Base-by-base conservation (phyloP, 2,329 filamentous ascomycete species). In the Fusarium guadeloupense region DNA sequence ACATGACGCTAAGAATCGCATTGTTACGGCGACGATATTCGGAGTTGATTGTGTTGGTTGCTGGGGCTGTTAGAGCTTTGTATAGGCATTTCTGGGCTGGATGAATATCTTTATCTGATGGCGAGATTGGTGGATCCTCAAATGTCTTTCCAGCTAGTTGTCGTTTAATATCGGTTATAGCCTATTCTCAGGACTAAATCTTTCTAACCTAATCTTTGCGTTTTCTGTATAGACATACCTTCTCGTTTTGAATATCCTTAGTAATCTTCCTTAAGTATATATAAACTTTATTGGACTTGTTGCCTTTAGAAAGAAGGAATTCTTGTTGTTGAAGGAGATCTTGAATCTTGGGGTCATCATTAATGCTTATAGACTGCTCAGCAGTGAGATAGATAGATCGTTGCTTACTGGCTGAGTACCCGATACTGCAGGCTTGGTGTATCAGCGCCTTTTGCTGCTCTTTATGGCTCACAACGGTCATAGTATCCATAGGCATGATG, bases 81-180 rank as follows among this genome's bases (percentile, higher is more conserved):
- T 35, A 16, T 20, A 56, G 37, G 30, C 35, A 21, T 39, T 28
- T 46, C 23, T 56, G 14, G 20, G 53, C 17, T 4, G 23, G 41
- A 46, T 50, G 21, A 26, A 21, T 6, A 41, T 45, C 10, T 9
- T 39, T 10, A n/a, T 43, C 51, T 13, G 25, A 50, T 43, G 43
- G 23, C 16, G 25, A 48, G n/a, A 53, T n/a, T 5, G 31, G 10
- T 43, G 31, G 48, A 34, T 64, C 33, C 14, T 59, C 23, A 41
- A 71, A 69, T 12, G 17, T 37, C 21, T 48, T 19, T 5, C 66
- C 54, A 45, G 57, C 44, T 13, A 70, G 47, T 51, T 70, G 50
- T 23, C 34, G 26, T 30, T 70, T 23, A 14, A 70, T 70, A 31
- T 71, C 39, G 4, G 52, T 31, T 10, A 69, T 39, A 9, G 61